Evolutionary conservation across 1,284 basidiomycete species (phyloP), one percentile per base, ranked within the genome.

Genomic region (Vanrija sp.): DNA sequence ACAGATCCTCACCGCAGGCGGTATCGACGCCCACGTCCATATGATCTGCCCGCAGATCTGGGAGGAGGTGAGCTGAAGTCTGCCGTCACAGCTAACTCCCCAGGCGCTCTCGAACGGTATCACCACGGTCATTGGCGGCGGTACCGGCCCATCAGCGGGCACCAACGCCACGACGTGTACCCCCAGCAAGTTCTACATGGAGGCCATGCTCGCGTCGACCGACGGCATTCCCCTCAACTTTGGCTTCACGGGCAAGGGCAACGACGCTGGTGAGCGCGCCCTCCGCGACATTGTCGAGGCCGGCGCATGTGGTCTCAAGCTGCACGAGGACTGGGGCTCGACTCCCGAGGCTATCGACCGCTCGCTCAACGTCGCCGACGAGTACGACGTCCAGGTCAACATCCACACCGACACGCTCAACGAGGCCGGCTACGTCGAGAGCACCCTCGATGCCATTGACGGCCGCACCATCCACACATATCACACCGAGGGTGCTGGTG

Each of bases 241-340:
- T 75, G 88, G 82, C 0, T 89, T 96, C 67, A 96, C 90, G 1
- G 89, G 89, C 9, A 94, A 92, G 79, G 95, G 94, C 2, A 98
- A 97, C 68, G 96, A 98, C 72, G 83, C 88, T 0, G 89, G 85
- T 0, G 76, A 81, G 15, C 78, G 71, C 1, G 79, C 77, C 0
- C 72, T 98, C 51, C 85, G 87, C 66, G 94, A 98, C 57, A 83
- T 96, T 54, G 80, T 98, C 35, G 79, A 81, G 60, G 91, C 93
- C 14, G 96, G 96, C 18, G 94, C 92, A 0, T 85, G 83, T 22
- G 94, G 94, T 0, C 75, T 98, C 62, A 99, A 99, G 78, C 76
- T 99, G 53, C 96, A 99, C 68, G 96, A 99, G 66, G 96, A 99
- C 75, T 99, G 96, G 96, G 96, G 96, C 5, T 83, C 85, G 19